Conservation (phyloP, 1,284 basidiomycete genomes). For the Takashimella koratensis region DNA sequence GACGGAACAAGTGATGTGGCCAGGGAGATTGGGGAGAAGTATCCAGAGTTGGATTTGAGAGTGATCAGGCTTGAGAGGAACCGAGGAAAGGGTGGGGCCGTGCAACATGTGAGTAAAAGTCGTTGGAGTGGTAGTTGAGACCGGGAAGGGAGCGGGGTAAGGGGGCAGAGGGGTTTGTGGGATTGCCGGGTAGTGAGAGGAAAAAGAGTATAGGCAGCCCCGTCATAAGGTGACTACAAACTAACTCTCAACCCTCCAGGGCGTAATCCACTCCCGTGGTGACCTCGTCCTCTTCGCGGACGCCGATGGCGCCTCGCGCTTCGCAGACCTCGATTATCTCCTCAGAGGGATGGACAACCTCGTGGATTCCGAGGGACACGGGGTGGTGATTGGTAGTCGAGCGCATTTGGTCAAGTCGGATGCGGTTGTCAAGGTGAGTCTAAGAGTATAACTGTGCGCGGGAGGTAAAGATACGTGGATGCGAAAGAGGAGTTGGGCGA, state of each 20-base stretch:
- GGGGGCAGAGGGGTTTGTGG: no score
- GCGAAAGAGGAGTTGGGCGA: no score
- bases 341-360: slow-evolving; percentile 69
- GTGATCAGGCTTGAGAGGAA: slow-evolving; percentile 76
- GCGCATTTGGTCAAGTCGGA: slow-evolving; percentile 88
- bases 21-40: slow-evolving; percentile 60
- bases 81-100: slow-evolving; percentile 86
- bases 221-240: no score
- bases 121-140: neutral
- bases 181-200: no score
- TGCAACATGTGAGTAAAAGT: slow-evolving; percentile 62
- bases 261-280: slow-evolving; percentile 76
- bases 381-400: slow-evolving; percentile 69
- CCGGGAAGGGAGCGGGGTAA: neutral
- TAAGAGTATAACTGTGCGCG: neutral
- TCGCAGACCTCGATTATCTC: slow-evolving; percentile 71
- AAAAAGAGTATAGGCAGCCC: no score
- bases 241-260: no score
- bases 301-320: slow-evolving; percentile 85
- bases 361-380: slow-evolving; percentile 56
- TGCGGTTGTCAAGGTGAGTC: slow-evolving; percentile 82
- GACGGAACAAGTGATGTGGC: slow-evolving; percentile 69
- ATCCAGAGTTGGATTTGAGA: slow-evolving; percentile 57
- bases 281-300: slow-evolving; percentile 82
- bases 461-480: no score